Conservation (phyloP, 768 basidiomycete species). For the Psilocybe cubensis region DNA sequence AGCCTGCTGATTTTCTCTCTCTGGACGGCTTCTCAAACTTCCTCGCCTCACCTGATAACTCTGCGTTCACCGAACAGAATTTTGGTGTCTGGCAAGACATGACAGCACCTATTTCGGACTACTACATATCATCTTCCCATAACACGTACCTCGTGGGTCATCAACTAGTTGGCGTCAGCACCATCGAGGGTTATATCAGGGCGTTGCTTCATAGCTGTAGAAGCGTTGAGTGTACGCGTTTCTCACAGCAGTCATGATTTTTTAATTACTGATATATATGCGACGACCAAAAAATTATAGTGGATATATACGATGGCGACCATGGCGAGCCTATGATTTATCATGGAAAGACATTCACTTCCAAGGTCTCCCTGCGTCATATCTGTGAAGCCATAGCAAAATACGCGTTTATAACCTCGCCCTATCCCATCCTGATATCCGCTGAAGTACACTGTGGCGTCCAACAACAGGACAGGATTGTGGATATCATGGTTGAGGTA, state of each 20-base stretch:
- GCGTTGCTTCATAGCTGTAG: slow-evolving; percentile 88
- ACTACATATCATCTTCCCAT: slow-evolving; percentile 90
- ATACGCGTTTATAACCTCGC: slow-evolving; percentile 90
- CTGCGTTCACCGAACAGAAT: slow-evolving; percentile 46
- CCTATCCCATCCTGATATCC: slow-evolving; percentile 91
- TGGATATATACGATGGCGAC: slow-evolving; percentile 93
- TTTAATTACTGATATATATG: background rate
- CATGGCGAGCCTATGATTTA: slow-evolving; percentile 76
- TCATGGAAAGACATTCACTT: slow-evolving; percentile 89
- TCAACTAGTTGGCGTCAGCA: slow-evolving; percentile 86
- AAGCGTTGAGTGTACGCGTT: slow-evolving; percentile 84
- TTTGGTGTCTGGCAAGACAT: slow-evolving; percentile 74
- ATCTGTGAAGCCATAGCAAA: slow-evolving; percentile 83
- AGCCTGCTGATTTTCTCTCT: slow-evolving; percentile 38
- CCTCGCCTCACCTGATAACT: slow-evolving; percentile 80
- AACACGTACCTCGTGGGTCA: slow-evolving; percentile 91
- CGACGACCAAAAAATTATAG: slow-evolving; percentile 39
- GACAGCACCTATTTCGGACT: slow-evolving; percentile 86
- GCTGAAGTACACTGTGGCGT: slow-evolving; percentile 89
- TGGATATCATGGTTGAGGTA: slow-evolving; percentile 64
- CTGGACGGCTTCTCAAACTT: slow-evolving; percentile 76
- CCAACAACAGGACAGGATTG: slow-evolving; percentile 80
- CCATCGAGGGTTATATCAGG: slow-evolving; percentile 91
- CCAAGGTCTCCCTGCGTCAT: slow-evolving; percentile 79
- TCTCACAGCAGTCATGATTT: slow-evolving; percentile 29